phyloP scores from a whole-genome alignment of 331 rosid species.

The Quercus lobata region DNA sequence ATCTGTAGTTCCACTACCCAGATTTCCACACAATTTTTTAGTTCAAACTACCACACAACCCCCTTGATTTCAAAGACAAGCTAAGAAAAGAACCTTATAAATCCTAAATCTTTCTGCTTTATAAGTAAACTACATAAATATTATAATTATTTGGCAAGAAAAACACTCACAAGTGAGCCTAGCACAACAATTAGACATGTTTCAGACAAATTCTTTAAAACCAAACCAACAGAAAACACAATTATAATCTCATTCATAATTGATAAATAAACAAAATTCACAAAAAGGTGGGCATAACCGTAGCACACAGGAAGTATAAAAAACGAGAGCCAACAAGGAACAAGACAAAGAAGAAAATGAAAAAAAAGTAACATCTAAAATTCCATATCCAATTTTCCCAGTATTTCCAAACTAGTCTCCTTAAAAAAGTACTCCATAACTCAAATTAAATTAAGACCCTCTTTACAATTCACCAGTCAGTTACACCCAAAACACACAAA shows the following conservation, averaged over 20 bases:
- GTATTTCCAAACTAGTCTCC: not conserved
- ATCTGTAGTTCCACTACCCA: not conserved
- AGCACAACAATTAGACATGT: constrained; percentile 9
- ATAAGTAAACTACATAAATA: no score
- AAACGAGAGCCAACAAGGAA: no score
- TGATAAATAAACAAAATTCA: no score
- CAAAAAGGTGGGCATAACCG: no score
- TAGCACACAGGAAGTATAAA: not conserved
- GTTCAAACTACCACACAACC: not conserved
- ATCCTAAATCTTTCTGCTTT: not conserved
- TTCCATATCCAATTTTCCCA: not conserved
- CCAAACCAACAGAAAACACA: constrained; percentile 1
- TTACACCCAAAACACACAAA: not conserved
- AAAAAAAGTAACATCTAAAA: no score
- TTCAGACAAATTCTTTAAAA: constrained; percentile 11
- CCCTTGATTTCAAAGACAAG: not conserved
- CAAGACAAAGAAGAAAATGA: no score
- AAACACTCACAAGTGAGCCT: constrained; percentile 6
- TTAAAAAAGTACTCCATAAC: not conserved
- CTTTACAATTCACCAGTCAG: not conserved
- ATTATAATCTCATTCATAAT: not conserved
- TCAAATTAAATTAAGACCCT: not conserved
- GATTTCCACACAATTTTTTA: not conserved
- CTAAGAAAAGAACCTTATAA: not conserved
- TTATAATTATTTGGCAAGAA: not conserved